A percentile compares a stretch with the other conserved stretches of the same genome.
These are phyloP conservation scores for Alternaria arbusti DNA, from an alignment of 2,329 filamentous ascomycete species.

Conservation along the genomic window DNA sequence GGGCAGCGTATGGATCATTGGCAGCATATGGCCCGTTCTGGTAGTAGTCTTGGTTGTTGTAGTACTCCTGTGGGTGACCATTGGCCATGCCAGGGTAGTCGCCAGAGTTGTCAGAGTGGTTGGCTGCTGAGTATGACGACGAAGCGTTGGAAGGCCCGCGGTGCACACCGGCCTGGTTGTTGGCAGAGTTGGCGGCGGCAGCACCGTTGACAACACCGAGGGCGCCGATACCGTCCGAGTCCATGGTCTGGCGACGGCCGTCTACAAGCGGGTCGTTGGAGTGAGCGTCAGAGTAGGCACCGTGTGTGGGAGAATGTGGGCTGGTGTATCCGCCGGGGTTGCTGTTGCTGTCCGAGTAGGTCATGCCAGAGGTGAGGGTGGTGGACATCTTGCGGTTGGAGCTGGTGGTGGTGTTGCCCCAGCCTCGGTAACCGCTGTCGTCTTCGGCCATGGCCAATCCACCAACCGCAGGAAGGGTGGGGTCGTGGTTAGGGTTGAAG, in stretches of 20 bases:
- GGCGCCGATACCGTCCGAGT: constrained; percentile 82
- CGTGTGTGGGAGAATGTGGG: constrained; percentile 68
- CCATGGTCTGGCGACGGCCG: constrained; percentile 58
- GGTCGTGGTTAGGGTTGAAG: constrained; percentile 97
- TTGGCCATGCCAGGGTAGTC: constrained; percentile 58
- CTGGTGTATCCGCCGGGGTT: constrained; percentile 59
- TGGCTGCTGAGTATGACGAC: constrained; percentile 87
- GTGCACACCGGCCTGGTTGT: constrained; percentile 72
- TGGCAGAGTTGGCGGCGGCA: constrained; percentile 65
- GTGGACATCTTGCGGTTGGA: constrained; percentile 80
- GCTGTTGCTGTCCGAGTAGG: constrained; percentile 73
- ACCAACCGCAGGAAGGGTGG: constrained; percentile 70
- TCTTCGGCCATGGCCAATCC: constrained; percentile 73
- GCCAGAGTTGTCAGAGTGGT: constrained; percentile 70
- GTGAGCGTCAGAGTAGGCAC: constrained; percentile 69
- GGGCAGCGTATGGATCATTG: constrained; percentile 60
- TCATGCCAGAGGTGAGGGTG: constrained; percentile 78
- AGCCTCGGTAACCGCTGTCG: constrained; percentile 85
- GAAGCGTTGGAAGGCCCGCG: constrained; percentile 95
- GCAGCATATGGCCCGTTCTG: constrained; percentile 62
- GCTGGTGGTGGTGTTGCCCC: constrained; percentile 82
- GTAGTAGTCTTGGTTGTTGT: constrained; percentile 63
- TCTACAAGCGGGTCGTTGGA: constrained; percentile 70
- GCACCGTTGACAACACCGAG: constrained; percentile 62
- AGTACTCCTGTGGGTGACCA: constrained; percentile 58